Evolutionary conservation across 1,284 basidiomycete genomes (phyloP), one percentile per base, ranked within the genome.

Genomic region (Megacollybia platyphylla): DNA sequence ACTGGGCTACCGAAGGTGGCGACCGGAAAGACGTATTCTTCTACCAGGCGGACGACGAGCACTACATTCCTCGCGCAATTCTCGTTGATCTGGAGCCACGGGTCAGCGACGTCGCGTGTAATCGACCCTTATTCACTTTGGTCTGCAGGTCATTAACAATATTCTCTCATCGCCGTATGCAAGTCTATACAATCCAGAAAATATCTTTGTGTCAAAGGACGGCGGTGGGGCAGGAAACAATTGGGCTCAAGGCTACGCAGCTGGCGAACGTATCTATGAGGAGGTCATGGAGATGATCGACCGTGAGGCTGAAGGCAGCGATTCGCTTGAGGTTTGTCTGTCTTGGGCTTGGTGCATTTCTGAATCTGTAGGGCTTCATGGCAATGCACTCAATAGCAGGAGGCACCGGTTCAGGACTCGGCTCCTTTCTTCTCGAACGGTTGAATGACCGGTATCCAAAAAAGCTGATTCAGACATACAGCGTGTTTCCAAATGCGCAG

Each of bases 261-360:
- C 84, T 3, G 96, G 92, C 37, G 93, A 98, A 61, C 72, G 75
- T 51, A 79, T 94, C 49, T 97, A 94, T 54, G 94, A 98, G 54
- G 94, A 98, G 52, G 78, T 98, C 41, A 94, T 98, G 79, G 94
- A 99, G 61, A 97, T 98, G 92, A 79, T 98, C 45, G 96, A 98
- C 59, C 75, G 96, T 29, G 96, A 98, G 63, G 94, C 94, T 2
- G 96, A 99, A 57, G 94, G 96, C 3, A 94, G 91, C 58, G 96
- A 99, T 64, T 93, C 88, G 11, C 68, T 99, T 15, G 94, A 98
- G 79, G 94, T 93, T 45, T 46, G 71, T 54, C 9, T 18, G 37
- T 36, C 13, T 41, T 11, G 7, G 17, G n/a, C 24, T 43, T 8
- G 1, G 10, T 17, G 1, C 28, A 9, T 11, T 28, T 42, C n/a